A percentile compares a stretch with the other conserved stretches of the same genome.
Conservation (phyloP, 129 eudicot species). For the Flaveria linearis region DNA sequence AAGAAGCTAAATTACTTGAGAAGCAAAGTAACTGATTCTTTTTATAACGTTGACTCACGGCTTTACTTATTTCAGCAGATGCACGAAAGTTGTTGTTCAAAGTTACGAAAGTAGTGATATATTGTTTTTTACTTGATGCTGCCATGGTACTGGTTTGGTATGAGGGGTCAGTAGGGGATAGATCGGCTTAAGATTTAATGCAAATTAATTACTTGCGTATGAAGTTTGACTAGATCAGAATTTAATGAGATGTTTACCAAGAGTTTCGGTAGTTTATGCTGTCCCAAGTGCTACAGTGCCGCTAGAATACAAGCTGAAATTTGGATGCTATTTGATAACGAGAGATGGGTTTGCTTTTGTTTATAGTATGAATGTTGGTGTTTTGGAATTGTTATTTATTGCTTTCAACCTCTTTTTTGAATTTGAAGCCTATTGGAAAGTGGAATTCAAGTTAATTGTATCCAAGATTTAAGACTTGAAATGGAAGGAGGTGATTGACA, state of each 20-base stretch:
- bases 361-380: background rate
- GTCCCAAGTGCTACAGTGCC: background rate
- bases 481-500: background rate
- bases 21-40: background rate
- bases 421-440: slow-evolving; percentile 1
- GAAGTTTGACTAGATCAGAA: slow-evolving; percentile 7
- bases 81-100: background rate
- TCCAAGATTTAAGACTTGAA: background rate
- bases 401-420: background rate
- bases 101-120: background rate
- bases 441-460: slow-evolving; percentile 3
- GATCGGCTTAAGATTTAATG: background rate
- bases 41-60: background rate
- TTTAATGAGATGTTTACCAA: slow-evolving; percentile 1
- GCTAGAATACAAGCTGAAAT: background rate
- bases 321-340: background rate
- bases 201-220: slow-evolving; percentile 5
- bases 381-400: background rate
- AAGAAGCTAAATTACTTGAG: slow-evolving; percentile 1
- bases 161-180: slow-evolving; percentile 3
- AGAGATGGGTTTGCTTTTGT: slow-evolving; percentile 5
- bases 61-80: slow-evolving; percentile 1
- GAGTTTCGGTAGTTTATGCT: background rate
- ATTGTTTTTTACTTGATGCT: background rate
- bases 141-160: slow-evolving; percentile 18